A percentile compares a stretch with the other conserved stretches of the same genome.
phyloP scores from a whole-genome alignment of 148 eudicot species.

The Rhododendron kiyosumense region DNA sequence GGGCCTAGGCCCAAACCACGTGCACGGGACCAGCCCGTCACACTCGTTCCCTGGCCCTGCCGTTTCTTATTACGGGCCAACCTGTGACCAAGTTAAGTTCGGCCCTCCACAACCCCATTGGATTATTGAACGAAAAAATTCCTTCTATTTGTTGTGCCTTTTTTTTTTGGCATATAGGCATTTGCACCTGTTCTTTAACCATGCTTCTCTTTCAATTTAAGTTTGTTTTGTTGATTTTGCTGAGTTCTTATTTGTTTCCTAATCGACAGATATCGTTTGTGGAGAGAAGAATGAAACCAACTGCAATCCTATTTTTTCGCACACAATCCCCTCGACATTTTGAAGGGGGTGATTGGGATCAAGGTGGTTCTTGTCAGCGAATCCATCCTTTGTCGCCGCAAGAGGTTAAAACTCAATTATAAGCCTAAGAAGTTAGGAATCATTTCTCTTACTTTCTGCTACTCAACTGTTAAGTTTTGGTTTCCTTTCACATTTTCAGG shows the following conservation, averaged over 20 bases:
- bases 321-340: slow-evolving; percentile 95
- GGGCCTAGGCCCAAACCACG: too few species aligned
- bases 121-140: too few species aligned
- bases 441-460: background rate
- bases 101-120: background rate
- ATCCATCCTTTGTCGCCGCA: slow-evolving; percentile 47
- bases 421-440: background rate
- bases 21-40: too few species aligned
- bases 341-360: slow-evolving; percentile 97
- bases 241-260: background rate
- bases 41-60: too few species aligned
- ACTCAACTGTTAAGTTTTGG: background rate
- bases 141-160: background rate
- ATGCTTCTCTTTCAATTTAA: background rate
- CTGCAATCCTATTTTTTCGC: slow-evolving; percentile 53
- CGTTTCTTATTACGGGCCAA: too few species aligned
- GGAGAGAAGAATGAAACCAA: slow-evolving; percentile 51
- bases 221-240: slow-evolving; percentile 2
- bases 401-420: slow-evolving; percentile 35
- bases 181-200: background rate
- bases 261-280: slow-evolving; percentile 46
- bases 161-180: background rate
- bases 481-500: slow-evolving; percentile 32
- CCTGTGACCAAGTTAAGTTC: too few species aligned
- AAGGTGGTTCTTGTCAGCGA: slow-evolving; percentile 88